phyloP scores from a whole-genome alignment of 2,329 filamentous ascomycete genomes.

The Penicillium sp. region DNA sequence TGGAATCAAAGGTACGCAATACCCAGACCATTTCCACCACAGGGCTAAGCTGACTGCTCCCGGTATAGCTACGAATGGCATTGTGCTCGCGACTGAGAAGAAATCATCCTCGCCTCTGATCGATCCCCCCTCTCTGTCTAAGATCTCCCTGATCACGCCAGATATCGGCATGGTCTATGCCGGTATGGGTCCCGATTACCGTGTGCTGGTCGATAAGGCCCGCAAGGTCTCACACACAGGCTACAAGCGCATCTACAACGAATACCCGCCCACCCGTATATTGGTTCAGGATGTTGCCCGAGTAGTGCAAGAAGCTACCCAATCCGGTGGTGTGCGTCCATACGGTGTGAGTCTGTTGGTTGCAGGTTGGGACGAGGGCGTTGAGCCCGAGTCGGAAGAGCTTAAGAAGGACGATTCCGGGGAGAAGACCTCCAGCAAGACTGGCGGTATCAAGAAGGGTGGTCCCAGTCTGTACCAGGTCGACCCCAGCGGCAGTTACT shows the following conservation, averaged over 20 bases:
- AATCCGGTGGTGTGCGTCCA: conserved; percentile 93
- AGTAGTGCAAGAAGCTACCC: conserved; percentile 98
- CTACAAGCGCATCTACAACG: conserved; percentile 99
- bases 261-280: conserved; percentile 99
- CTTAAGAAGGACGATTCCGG: conserved; percentile 54
- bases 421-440: conserved; percentile 75
- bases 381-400: conserved; percentile 75
- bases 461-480: conserved; percentile 98
- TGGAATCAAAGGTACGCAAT: conserved; percentile 85
- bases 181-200: conserved; percentile 98
- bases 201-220: conserved; percentile 94
- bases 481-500: conserved; percentile 97
- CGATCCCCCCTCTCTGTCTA: conserved; percentile 89
- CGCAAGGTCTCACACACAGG: conserved; percentile 96
- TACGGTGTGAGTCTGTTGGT: conserved; percentile 95
- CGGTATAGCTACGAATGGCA: conserved; percentile 83
- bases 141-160: conserved; percentile 96
- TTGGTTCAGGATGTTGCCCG: conserved; percentile 96
- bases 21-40: background rate
- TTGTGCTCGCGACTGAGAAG: conserved; percentile 98
- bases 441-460: conserved; percentile 90
- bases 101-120: conserved; percentile 97
- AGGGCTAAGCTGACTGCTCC: conserved; percentile 18
- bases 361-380: conserved; percentile 96
- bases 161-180: conserved; percentile 99